A percentile compares a stretch with the other conserved stretches of the same genome.
phyloP scores from a whole-genome alignment of 2,329 filamentous ascomycete species.

The Triangularia verruculosa region DNA sequence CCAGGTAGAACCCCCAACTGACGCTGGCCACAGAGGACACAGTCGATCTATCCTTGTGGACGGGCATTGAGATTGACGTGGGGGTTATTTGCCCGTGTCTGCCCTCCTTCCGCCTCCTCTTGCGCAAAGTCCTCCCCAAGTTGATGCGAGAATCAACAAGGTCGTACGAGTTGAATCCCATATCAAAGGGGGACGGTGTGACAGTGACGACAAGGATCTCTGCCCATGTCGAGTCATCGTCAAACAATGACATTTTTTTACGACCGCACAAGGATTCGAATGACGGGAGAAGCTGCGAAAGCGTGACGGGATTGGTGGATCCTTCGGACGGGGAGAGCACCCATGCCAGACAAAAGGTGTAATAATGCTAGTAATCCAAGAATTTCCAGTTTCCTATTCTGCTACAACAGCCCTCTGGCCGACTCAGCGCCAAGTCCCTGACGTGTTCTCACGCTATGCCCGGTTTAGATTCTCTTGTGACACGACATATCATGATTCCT shows the following conservation, averaged over 20 bases:
- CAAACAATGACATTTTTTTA: not conserved
- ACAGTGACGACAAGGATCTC: not conserved
- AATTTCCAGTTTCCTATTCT: too few species aligned
- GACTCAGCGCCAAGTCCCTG: too few species aligned
- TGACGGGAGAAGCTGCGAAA: constrained; percentile 14
- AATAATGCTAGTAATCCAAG: not conserved
- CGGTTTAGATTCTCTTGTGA: too few species aligned
- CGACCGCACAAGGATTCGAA: not conserved
- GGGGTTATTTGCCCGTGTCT: constrained; percentile 29
- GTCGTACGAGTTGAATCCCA: constrained; percentile 21
- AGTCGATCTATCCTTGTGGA: constrained; percentile 25
- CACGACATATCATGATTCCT: too few species aligned
- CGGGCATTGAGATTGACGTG: constrained; percentile 26
- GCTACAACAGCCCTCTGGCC: too few species aligned
- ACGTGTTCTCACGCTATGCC: too few species aligned
- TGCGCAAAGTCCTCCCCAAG: constrained; percentile 21
- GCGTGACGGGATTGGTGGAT: constrained; percentile 16
- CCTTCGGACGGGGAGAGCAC: constrained; percentile 12
- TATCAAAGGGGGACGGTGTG: not conserved
- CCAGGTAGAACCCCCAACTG: not conserved
- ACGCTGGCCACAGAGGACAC: constrained; percentile 22
- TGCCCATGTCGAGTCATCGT: constrained; percentile 6
- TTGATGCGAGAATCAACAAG: constrained; percentile 15
- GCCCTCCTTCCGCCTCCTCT: constrained; percentile 24
- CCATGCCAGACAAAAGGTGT: not conserved